Conservation (phyloP, 2,329 filamentous ascomycete species). For the Coleophoma crateriformis region DNA sequence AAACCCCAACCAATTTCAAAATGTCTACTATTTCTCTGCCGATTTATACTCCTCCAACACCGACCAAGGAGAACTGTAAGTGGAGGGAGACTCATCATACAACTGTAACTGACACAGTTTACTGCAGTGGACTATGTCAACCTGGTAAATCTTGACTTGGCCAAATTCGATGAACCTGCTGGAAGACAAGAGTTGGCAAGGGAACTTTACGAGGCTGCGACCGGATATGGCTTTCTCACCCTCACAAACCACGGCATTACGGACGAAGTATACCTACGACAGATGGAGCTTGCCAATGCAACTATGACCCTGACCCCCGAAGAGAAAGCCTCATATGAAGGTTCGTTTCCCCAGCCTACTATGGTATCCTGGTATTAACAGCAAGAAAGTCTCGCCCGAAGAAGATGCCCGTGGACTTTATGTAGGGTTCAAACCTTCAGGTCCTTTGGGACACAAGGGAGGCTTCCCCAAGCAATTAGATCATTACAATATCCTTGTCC, state of each 20-base stretch:
- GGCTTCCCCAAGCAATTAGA: constrained; percentile 9
- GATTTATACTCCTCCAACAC: background rate
- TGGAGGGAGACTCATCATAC: background rate
- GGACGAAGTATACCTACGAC: constrained; percentile 18
- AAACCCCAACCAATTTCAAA: background rate
- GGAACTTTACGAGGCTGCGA: constrained; percentile 23
- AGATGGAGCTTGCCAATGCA: constrained; percentile 23
- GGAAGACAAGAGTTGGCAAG: constrained; percentile 22
- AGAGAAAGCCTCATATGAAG: constrained; percentile 24
- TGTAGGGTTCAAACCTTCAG: constrained; percentile 24
- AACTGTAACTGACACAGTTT: background rate
- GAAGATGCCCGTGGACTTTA: constrained; percentile 24
- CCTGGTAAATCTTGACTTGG: constrained; percentile 22
- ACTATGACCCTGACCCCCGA: constrained; percentile 22
- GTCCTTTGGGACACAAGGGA: constrained; percentile 15
- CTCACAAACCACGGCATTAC: constrained; percentile 23
- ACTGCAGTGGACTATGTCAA: constrained; percentile 19
- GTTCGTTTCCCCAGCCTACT: background rate
- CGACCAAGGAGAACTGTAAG: constrained; percentile 3
- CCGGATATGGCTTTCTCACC: constrained; percentile 21
- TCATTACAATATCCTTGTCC: constrained; percentile 8
- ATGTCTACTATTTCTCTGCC: constrained; percentile 1
- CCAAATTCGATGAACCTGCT: constrained; percentile 21
- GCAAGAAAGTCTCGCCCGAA: constrained; percentile 17
- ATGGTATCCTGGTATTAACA: too few species aligned